A percentile compares a stretch with the other conserved stretches of the same genome.
Conservation (phyloP, 1,284 basidiomycete species). For the Ustanciosporium gigantosporum region DNA sequence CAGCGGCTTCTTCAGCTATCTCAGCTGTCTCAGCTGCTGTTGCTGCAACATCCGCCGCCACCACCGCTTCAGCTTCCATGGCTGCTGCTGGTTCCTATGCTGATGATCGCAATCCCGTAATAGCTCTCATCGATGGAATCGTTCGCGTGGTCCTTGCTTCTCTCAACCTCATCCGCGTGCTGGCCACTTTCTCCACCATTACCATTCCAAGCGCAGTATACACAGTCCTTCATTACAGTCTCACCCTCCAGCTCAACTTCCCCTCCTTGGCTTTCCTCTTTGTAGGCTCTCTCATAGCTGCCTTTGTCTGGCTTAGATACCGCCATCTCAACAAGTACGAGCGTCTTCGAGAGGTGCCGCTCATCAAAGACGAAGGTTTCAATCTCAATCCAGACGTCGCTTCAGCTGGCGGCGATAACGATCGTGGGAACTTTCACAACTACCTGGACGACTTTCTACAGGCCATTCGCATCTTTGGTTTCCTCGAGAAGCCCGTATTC, state of each 20-base stretch:
- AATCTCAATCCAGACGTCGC: slow-evolving; percentile 56
- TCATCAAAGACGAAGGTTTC: slow-evolving; percentile 55
- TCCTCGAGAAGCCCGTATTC: slow-evolving; percentile 60
- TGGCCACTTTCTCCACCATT: slow-evolving; percentile 50
- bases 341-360: slow-evolving; percentile 52
- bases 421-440: slow-evolving; percentile 53
- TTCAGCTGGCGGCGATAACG: slow-evolving; percentile 40
- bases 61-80: too few relatives aligned
- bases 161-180: slow-evolving; percentile 44
- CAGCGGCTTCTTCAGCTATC: too few relatives aligned
- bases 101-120: slow-evolving; percentile 34
- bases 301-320: slow-evolving; percentile 62
- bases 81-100: slow-evolving; percentile 8
- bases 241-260: slow-evolving; percentile 59
- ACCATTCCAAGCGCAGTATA: slow-evolving; percentile 55
- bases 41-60: too few relatives aligned
- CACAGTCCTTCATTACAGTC: slow-evolving; percentile 53
- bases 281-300: slow-evolving; percentile 27
- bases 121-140: slow-evolving; percentile 42
- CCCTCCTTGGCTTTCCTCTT: slow-evolving; percentile 50
- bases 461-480: slow-evolving; percentile 60
- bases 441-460: slow-evolving; percentile 61
- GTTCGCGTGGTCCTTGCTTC: slow-evolving; percentile 47
- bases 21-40: too few relatives aligned
- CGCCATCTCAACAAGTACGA: slow-evolving; percentile 58